Evolutionary conservation across 495 filamentous ascomycete genomes (phyloP), one percentile per base, ranked within the genome.

Genomic region (Penicillium dipodomyicola): DNA sequence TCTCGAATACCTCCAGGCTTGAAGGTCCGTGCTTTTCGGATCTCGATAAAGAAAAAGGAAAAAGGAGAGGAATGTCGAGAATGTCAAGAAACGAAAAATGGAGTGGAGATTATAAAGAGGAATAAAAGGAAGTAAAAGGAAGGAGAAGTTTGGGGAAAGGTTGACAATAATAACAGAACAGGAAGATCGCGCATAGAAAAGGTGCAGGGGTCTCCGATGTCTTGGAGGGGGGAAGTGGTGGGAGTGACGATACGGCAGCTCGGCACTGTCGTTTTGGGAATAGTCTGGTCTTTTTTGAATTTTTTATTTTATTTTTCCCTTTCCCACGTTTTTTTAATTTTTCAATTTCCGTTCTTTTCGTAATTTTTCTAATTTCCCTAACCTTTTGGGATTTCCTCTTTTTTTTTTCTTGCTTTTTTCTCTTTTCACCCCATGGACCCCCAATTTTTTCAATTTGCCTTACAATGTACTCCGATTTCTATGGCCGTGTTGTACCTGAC

Each of bases 191-290:
- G 20, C 14, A 58, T 42, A 45, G 39, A 55, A 48, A 54, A 58
- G 30, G 49, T 45, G 27, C 30, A 33, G 27, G 46, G 49, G 49
- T 47, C 27, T 46, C 43, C 44, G 27, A 47, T 43, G 17, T 33
- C 23, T 27, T 50, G 37, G 48, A 37, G 42, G 41, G 57, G 60
- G 49, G 44, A 4, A 37, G 47, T 12, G 54, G 58, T 49, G 52
- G 40, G 49, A 65, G 63, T 65, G 58, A 67, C 63, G 57, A 62
- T 68, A 65, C 65, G 57, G 66, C 44, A 57, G 40, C 51, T 25
- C 65, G 65, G 66, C 61, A 64, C 56, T 42, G 62, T 57, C 59
- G 64, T 15, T 43, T 69, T 65, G 17, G 64, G 66, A 29, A 52
- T 69, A 67, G 64, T 42, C 52, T 42, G 40, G 54, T 12, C 9